Conservation (phyloP, 768 basidiomycete species). For the Pluteus cervinus region DNA sequence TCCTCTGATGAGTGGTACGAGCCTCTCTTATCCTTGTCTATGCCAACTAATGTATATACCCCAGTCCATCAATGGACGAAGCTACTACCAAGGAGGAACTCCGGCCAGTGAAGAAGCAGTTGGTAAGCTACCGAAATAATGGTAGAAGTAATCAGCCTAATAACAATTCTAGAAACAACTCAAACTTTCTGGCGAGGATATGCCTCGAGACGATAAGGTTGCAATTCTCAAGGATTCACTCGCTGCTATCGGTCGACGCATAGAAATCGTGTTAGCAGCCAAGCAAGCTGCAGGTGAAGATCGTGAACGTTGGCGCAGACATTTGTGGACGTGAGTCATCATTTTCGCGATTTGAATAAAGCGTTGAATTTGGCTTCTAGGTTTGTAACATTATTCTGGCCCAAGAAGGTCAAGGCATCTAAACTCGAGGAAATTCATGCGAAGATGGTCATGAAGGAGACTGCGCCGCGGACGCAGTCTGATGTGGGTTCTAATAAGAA, state of each 20-base stretch:
- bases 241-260: conserved; percentile 87
- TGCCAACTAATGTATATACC: conserved; percentile 6
- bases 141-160: not conserved
- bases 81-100: conserved; percentile 87
- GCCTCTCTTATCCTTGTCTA: conserved; percentile 4
- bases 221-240: conserved; percentile 93
- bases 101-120: conserved; percentile 93
- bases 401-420: conserved; percentile 89
- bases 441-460: conserved; percentile 91
- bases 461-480: conserved; percentile 51
- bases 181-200: conserved; percentile 87
- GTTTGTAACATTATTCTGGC: conserved; percentile 96
- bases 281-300: conserved; percentile 81
- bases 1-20: conserved; percentile 88
- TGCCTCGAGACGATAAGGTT: conserved; percentile 95
- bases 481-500: conserved; percentile 52
- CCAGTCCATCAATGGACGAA: conserved; percentile 94
- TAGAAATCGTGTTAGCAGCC: conserved; percentile 72
- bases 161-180: conserved; percentile 73
- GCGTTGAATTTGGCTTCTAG: conserved; percentile 30
- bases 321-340: conserved; percentile 89
- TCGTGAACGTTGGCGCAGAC: conserved; percentile 80
- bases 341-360: not conserved
- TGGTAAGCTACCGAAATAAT: conserved; percentile 43
- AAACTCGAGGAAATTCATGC: conserved; percentile 94